A percentile compares a stretch with the other conserved stretches of the same genome.
Conservation (phyloP, 2,329 filamentous ascomycete species). For the Colletotrichum abscissum region DNA sequence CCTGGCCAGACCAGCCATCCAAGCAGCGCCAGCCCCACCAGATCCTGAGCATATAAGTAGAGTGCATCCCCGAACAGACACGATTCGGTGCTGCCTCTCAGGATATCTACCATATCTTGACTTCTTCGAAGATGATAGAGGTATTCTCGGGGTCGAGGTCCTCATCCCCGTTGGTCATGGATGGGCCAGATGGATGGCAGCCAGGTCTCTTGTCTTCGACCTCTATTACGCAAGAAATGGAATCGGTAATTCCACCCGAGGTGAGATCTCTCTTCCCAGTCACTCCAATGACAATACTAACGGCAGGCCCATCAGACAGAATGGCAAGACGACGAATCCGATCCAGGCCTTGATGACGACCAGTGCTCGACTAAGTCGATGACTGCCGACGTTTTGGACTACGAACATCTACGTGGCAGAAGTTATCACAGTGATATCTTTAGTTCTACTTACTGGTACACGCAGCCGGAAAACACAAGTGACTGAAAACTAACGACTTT, state of each 20-base stretch:
- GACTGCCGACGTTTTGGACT: not conserved
- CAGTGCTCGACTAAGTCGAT: not conserved
- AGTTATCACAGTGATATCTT: not conserved
- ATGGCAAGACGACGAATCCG: not conserved
- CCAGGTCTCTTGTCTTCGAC: not conserved
- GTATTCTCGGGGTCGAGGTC: not conserved
- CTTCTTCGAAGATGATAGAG: not conserved
- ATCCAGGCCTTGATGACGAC: not conserved
- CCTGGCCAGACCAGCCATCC: not conserved
- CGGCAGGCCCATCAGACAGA: not conserved
- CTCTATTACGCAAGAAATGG: not conserved
- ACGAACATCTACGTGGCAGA: not conserved
- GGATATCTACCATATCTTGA: not conserved
- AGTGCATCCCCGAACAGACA: not conserved
- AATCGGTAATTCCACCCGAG: not conserved
- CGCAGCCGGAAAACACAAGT: not conserved
- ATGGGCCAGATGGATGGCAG: not conserved
- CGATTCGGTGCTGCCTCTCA: not conserved
- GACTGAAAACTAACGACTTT: not conserved
- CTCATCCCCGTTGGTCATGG: not conserved
- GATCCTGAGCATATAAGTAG: not conserved
- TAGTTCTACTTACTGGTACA: not conserved
- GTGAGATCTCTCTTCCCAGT: not conserved
- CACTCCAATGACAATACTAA: not conserved
- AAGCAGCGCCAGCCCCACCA: not conserved